Evolutionary conservation across 2,329 filamentous ascomycete species (phyloP), one percentile per base, ranked within the genome.

Genomic region (Claviceps humidiphila): DNA sequence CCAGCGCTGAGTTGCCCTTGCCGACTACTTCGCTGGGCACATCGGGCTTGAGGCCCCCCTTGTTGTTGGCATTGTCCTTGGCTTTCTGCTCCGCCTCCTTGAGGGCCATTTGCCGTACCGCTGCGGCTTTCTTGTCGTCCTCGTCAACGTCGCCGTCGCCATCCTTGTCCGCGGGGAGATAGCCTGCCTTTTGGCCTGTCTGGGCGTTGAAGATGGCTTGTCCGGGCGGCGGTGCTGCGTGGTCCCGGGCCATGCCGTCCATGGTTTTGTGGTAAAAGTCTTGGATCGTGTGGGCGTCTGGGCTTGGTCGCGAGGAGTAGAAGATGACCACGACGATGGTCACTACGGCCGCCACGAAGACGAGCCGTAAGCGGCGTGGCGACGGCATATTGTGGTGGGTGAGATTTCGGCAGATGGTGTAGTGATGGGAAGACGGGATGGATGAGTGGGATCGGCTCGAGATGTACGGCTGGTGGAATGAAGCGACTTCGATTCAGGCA

Each of bases 321-420:
- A 91, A 89, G 59, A 94, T 72, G 51, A 85, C 71, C 46, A 83
- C 74, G 58, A 91, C 69, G 54, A 91, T 68, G 54, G 78, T 72
- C 58, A 82, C 73, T 58, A 89, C 59, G 52, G 82, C 73, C 53
- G 84, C 72, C 61, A 90, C 72, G 57, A 80, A 71, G 52, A 89
- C 71, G 59, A 85, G 71, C 63, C 83, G 82, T 60, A 88, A 63
- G 60, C 87, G 82, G 58, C 88, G 82, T 60, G 77, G 74, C 20
- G 84, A 85, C 61, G 81, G 79, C 85, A 89, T 89, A 24, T 38
- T 53, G 46, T 34, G n/a, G 41, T 42, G 13, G 37, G n/a, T 22
- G 30, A 34, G 30, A 34, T 34, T 34, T 34, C 30, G 30, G 16
- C 38, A 40, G 13, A n/a, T 40, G 38, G 39, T 16, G 14, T n/a